Conservation (phyloP, 768 basidiomycete species). For the Hypholoma fasciculare region DNA sequence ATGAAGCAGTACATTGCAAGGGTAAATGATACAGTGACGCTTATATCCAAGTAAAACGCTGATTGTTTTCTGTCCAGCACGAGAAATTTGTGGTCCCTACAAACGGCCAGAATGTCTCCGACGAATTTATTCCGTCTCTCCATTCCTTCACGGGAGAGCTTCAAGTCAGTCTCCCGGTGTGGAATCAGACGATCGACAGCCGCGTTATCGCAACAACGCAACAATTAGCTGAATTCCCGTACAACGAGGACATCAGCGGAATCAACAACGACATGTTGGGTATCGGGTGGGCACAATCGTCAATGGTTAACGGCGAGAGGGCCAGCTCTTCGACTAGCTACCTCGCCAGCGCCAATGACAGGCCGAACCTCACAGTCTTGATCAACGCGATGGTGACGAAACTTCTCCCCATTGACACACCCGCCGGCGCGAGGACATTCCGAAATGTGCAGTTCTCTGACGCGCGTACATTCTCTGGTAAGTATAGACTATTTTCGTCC, state of each 20-base stretch:
- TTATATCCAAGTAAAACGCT: neutral
- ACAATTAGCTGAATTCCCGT: constrained; percentile 34
- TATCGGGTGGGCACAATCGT: constrained; percentile 33
- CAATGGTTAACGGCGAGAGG: constrained; percentile 29
- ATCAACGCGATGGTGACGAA: constrained; percentile 31
- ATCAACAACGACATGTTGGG: constrained; percentile 27
- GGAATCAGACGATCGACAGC: constrained; percentile 28
- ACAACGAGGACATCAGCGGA: constrained; percentile 32
- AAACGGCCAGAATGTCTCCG: constrained; percentile 36
- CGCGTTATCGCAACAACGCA: constrained; percentile 35
- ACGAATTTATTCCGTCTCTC: constrained; percentile 32
- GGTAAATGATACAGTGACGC: constrained; percentile 15
- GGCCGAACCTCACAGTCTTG: constrained; percentile 36
- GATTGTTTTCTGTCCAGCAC: constrained; percentile 23
- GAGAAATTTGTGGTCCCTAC: constrained; percentile 35
- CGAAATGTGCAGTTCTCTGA: constrained; percentile 18
- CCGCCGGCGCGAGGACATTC: constrained; percentile 13
- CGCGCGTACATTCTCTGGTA: too few relatives aligned
- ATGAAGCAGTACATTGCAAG: constrained; percentile 32
- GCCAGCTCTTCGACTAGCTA: constrained; percentile 38
- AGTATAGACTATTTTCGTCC: too few relatives aligned
- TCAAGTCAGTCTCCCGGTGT: constrained; percentile 32
- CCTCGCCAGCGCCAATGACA: constrained; percentile 25
- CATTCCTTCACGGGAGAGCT: constrained; percentile 35
- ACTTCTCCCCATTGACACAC: constrained; percentile 18